Percentiles rank a stretch among this genome's conserved stretches.
These are phyloP conservation scores for Aspergillus novoparasiticus DNA, from an alignment of 2,329 filamentous ascomycete genomes.

Conservation along the genomic window DNA sequence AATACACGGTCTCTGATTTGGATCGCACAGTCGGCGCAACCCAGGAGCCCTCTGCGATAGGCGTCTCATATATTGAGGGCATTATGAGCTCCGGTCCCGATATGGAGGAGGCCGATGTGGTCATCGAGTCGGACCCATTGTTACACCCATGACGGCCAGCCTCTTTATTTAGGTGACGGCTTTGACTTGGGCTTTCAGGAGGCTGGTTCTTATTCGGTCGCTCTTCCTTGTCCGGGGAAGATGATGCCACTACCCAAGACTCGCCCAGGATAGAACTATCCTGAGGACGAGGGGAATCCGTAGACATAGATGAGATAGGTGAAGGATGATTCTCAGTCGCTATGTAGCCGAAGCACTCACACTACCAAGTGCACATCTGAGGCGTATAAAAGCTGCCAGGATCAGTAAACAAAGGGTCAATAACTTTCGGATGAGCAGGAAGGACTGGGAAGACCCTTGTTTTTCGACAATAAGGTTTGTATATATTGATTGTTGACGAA, in stretches of 20 bases:
- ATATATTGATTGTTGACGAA: constrained; percentile 9
- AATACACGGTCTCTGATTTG: constrained; percentile 7
- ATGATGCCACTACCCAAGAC: constrained; percentile 41
- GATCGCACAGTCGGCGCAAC: constrained; percentile 30
- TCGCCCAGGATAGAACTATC: constrained; percentile 32
- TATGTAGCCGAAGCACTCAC: not conserved
- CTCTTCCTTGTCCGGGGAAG: constrained; percentile 18
- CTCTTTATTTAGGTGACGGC: constrained; percentile 15
- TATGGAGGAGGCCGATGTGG: constrained; percentile 29
- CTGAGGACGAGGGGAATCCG: constrained; percentile 1
- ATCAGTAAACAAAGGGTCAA: not conserved
- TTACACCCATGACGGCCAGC: constrained; percentile 11
- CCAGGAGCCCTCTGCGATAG: constrained; percentile 37
- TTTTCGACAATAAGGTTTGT: constrained; percentile 2
- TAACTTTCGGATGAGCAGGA: not conserved
- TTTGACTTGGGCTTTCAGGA: not conserved
- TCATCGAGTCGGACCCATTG: constrained; percentile 26
- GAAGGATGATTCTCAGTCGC: not conserved
- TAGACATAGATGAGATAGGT: constrained; percentile 13
- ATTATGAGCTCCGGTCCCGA: constrained; percentile 44
- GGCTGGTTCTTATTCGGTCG: not conserved
- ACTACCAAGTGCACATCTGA: not conserved
- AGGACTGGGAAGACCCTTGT: not conserved
- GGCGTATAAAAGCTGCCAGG: not conserved
- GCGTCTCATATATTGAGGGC: constrained; percentile 42